These are phyloP conservation scores for Suzukiozyma palmioleophila DNA, from an alignment of 1,139 yeast genomes.

Conservation along the genomic window DNA sequence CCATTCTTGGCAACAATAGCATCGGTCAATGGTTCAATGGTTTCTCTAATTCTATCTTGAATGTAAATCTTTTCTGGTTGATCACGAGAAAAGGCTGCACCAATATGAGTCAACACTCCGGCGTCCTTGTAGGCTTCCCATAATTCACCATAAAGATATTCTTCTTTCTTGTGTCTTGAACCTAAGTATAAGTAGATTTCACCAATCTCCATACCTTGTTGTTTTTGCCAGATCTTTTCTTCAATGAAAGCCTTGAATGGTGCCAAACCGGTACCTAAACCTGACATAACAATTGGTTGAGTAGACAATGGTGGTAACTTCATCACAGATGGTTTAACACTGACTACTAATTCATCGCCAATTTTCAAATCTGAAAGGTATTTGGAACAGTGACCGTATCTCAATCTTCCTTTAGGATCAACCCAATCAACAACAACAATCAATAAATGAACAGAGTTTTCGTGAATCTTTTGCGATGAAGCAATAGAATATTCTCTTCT, in stretches of 20 bases:
- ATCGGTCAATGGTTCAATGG: conserved; percentile 65
- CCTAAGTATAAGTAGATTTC: conserved; percentile 87
- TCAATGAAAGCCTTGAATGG: conserved; percentile 97
- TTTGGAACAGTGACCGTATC: conserved; percentile 94
- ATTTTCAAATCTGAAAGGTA: conserved; percentile 72
- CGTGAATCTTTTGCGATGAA: conserved; percentile 88
- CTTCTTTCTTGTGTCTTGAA: conserved; percentile 94
- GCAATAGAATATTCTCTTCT: conserved; percentile 99
- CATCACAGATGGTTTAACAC: conserved; percentile 97
- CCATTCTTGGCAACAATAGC: conserved; percentile 80
- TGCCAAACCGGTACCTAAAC: conserved; percentile 96
- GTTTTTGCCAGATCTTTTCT: conserved; percentile 90
- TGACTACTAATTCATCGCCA: conserved; percentile 87
- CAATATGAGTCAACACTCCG: conserved; percentile 88
- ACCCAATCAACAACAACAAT: conserved; percentile 97
- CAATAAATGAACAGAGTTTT: conserved; percentile 84
- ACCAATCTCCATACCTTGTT: conserved; percentile 87
- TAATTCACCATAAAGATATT: conserved; percentile 91
- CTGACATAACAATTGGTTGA: conserved; percentile 95
- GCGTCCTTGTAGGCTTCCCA: conserved; percentile 97
- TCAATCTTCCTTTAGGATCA: conserved; percentile 77
- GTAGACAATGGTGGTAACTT: conserved; percentile 83
- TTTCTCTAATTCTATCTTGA: conserved; percentile 87
- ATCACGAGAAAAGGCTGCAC: conserved; percentile 98
- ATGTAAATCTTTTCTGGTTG: conserved; percentile 93